Base-by-base conservation (phyloP, 495 filamentous ascomycete genomes). In the Lophiotrema nucula region DNA sequence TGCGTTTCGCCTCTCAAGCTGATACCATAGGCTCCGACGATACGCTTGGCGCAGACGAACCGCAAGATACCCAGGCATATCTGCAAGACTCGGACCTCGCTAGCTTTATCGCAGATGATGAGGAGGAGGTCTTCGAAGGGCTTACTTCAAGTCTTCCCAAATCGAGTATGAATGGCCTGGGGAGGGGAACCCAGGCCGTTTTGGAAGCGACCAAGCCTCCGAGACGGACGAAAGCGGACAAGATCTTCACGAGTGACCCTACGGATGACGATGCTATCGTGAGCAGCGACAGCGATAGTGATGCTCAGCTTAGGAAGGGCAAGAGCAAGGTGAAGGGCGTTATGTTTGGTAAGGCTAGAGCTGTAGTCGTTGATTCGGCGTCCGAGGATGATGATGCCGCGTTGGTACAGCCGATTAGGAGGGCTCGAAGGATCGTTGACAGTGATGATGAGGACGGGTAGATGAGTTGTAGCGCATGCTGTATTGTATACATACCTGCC, bases 21-120 rank as follows among this genome's bases (percentile, higher is more conserved):
- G 54, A 44, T 11, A 43, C 46, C 13, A 19, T 67, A 5, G 64
- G 64, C 23, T 64, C 60, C n/a, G 55, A 67, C 41, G 60, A 63
- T 43, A 63, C 60, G 1, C 4, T 47, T 1, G 41, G 31, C 47
- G 27, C 16, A 12, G 21, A 28, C 16, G 53, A 50, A 13, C 11
- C 22, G 4, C 26, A 63, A 26, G 43, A 63, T 18, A 63, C 53
- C 11, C 60, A 57, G 24, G 60, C 60, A 1, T 63, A 63, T 31
- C 46, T 26, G 6, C 28, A 47, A 12, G 60, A 63, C 42, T 63
- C 60, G 4, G 60, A 63, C 37, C 48, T 63, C 3, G 4, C 13
- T 3, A 48, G 42, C 26, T 63, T 63, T 39, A 63, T 63, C 41
- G 60, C 37, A 3, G 46, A 31, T 11, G 60, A 63, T 21, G 53